These are phyloP conservation scores for Alnus rubra DNA, from an alignment of 306 rosid genomes.

Conservation along the genomic window DNA sequence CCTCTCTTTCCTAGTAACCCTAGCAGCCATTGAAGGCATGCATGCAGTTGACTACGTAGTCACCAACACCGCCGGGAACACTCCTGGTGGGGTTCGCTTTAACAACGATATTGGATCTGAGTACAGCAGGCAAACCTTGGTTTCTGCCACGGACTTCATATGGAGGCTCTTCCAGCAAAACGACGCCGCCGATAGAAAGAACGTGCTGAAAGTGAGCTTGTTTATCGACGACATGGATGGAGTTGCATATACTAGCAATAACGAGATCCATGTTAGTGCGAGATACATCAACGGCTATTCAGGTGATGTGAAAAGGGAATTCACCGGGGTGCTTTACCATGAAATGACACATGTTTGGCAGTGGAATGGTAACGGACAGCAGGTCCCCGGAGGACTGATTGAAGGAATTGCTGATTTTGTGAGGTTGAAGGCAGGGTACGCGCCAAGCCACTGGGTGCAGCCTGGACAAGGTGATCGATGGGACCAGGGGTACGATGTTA, in stretches of 20 bases:
- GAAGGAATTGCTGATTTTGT: conserved; percentile 56
- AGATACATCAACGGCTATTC: conserved; percentile 19
- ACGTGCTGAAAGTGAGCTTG: conserved; percentile 26
- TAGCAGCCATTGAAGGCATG: conserved; percentile 14
- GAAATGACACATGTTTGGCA: conserved; percentile 47
- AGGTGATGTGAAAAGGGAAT: conserved; percentile 34
- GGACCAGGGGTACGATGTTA: conserved; percentile 48
- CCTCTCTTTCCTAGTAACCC: conserved; percentile 25
- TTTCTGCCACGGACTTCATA: conserved; percentile 30
- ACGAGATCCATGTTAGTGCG: conserved; percentile 35
- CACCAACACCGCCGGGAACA: conserved; percentile 31
- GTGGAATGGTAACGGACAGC: conserved; percentile 31
- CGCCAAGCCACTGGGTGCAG: conserved; percentile 16
- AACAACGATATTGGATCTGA: conserved; percentile 32
- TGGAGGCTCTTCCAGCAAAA: conserved; percentile 31
- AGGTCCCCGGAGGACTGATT: conserved; percentile 32
- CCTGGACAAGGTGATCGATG: conserved; percentile 33
- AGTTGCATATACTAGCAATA: conserved; percentile 21
- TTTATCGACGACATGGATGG: conserved; percentile 37
- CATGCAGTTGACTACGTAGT: conserved; percentile 27
- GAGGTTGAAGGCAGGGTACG: conserved; percentile 42
- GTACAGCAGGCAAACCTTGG: conserved; percentile 34
- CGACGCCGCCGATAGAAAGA: conserved; percentile 17
- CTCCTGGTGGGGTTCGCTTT: conserved; percentile 29
- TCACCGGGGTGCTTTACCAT: conserved; percentile 41